Conservation (phyloP, 164 flowering plant genomes). For the Macadamia tetraphylla region DNA sequence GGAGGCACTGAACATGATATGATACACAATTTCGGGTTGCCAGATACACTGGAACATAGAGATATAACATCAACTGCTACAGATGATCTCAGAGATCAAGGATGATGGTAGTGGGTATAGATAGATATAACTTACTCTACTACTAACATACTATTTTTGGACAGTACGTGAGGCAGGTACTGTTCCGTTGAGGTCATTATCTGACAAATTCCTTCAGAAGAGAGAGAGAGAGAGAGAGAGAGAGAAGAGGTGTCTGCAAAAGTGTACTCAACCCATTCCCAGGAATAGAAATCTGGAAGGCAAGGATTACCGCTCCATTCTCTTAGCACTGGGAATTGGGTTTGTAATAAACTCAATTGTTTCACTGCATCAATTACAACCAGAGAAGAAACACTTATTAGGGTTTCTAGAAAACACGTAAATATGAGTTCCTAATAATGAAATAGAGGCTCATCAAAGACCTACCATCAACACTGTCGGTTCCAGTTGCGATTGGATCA, state of each 20-base stretch:
- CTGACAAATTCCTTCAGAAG: conserved; percentile 23
- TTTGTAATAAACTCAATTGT: conserved; percentile 23
- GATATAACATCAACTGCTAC: not conserved
- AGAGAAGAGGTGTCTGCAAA: conserved; percentile 17
- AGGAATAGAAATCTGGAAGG: conserved; percentile 27
- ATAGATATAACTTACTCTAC: conserved; percentile 17
- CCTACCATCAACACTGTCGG: not conserved
- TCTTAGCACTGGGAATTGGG: conserved; percentile 8
- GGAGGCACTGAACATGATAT: not conserved
- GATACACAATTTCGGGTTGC: conserved; percentile 3
- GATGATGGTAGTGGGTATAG: too few relatives aligned
- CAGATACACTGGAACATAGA: not conserved
- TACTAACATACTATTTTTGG: conserved; percentile 11
- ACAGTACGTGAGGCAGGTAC: conserved; percentile 19
- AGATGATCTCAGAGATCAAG: not conserved
- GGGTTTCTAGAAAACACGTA: not conserved
- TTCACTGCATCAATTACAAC: conserved; percentile 12
- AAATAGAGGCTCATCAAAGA: not conserved
- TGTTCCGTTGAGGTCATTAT: conserved; percentile 18
- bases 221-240: too few relatives aligned
- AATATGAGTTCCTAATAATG: not conserved
- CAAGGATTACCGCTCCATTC: conserved; percentile 42
- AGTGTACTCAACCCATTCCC: conserved; percentile 41
- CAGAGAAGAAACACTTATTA: not conserved
- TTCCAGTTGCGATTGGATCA: not conserved